Percentiles rank a stretch among this genome's conserved stretches.
These are phyloP conservation scores for Hypoxylon subgilvum DNA, from an alignment of 495 filamentous ascomycete species.

Conservation along the genomic window DNA sequence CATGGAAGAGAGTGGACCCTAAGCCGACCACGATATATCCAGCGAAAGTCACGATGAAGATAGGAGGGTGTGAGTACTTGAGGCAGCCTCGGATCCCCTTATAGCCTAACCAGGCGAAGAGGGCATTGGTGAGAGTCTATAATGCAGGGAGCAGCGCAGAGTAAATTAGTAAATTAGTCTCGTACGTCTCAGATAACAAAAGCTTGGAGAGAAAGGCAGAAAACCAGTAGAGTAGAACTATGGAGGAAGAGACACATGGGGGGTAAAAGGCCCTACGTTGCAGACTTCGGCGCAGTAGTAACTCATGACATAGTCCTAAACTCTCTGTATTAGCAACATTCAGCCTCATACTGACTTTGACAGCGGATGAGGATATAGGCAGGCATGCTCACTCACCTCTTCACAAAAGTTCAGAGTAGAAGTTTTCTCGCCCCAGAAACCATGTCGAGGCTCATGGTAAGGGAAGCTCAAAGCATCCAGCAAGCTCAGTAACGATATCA, in stretches of 20 bases:
- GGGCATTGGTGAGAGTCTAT: constrained; percentile 78
- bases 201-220: not conserved
- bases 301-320: constrained; percentile 56
- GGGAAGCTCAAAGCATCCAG: constrained; percentile 58
- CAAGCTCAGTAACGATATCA: constrained; percentile 25
- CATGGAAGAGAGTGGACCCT: constrained; percentile 83
- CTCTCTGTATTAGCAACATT: constrained; percentile 1
- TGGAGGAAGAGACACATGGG: no score
- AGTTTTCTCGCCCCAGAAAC: constrained; percentile 85
- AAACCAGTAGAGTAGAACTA: no score
- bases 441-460: constrained; percentile 70
- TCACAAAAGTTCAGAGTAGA: constrained; percentile 94
- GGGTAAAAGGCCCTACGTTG: constrained; percentile 40
- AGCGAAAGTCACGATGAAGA: constrained; percentile 72
- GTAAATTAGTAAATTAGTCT: constrained; percentile 72
- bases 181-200: no score
- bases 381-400: constrained; percentile 64
- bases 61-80: constrained; percentile 70
- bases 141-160: constrained; percentile 61
- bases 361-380: not conserved
- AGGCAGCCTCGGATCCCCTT: constrained; percentile 75
- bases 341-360: constrained; percentile 3
- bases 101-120: constrained; percentile 76
- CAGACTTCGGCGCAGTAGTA: constrained; percentile 55
- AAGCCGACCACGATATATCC: constrained; percentile 82